These are phyloP conservation scores for Skeletonema costatum DNA, from an alignment of 108 stramenopile genomes.

Conservation along the genomic window DNA sequence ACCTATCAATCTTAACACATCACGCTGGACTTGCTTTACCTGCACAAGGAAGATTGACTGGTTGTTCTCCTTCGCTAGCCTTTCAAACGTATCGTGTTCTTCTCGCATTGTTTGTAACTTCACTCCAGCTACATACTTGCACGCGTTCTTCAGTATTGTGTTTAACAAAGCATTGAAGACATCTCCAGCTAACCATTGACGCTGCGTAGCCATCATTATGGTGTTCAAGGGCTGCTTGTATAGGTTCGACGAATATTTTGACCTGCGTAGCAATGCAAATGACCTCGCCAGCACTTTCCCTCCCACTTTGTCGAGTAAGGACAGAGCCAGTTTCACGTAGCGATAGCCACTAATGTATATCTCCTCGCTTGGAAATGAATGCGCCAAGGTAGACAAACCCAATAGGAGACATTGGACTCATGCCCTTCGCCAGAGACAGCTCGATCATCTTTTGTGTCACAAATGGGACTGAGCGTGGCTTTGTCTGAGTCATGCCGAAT, in stretches of 20 bases:
- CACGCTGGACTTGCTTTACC: too few species aligned
- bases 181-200: slow-evolving; percentile 20
- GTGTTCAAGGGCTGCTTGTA: slow-evolving; percentile 8
- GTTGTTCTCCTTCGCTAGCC: too few species aligned
- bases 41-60: too few species aligned
- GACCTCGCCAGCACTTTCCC: slow-evolving; percentile 10
- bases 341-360: slow-evolving; percentile 1
- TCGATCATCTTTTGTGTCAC: slow-evolving; percentile 1
- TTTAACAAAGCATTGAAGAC: not conserved
- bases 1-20: too few species aligned
- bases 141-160: too few species aligned
- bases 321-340: not conserved
- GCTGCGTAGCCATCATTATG: not conserved
- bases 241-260: not conserved
- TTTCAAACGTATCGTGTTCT: too few species aligned
- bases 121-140: too few species aligned
- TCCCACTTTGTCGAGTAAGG: slow-evolving; percentile 5
- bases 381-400: slow-evolving; percentile 17
- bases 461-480: not conserved
- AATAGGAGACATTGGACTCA: slow-evolving; percentile 7
- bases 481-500: too few species aligned
- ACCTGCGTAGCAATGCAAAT: not conserved
- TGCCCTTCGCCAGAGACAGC: slow-evolving; percentile 6
- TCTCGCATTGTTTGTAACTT: too few species aligned
- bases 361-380: not conserved